Evolutionary conservation across 2,329 filamentous ascomycete genomes (phyloP).

Genomic region (Coleophoma eucalyptorum): DNA sequence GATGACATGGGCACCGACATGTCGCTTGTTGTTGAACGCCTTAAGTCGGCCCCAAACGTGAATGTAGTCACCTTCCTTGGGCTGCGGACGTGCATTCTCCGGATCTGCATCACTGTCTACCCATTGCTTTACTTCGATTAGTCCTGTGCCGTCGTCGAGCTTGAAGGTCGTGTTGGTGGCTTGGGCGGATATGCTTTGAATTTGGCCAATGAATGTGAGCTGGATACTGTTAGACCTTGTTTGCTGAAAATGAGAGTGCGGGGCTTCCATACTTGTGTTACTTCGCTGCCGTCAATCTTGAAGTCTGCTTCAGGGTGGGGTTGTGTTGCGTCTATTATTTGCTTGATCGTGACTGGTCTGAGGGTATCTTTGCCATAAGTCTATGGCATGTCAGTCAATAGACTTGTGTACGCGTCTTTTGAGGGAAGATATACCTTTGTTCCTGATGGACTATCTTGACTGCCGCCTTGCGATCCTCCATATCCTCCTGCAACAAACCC

Average conservation of each 20-base stretch:
- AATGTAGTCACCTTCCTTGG: slow-evolving; percentile 73
- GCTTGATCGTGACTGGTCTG: slow-evolving; percentile 92
- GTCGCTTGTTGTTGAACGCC: slow-evolving; percentile 77
- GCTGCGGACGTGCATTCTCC: slow-evolving; percentile 41
- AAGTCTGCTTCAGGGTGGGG: slow-evolving; percentile 73
- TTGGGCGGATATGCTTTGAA: slow-evolving; percentile 82
- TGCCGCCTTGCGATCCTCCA: slow-evolving; percentile 56
- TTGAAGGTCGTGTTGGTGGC: slow-evolving; percentile 89
- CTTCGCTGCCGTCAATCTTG: slow-evolving; percentile 72
- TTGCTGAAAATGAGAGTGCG: no score
- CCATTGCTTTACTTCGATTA: slow-evolving; percentile 89
- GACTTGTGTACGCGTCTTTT: not conserved
- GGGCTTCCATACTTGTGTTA: slow-evolving; percentile 48
- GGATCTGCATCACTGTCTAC: slow-evolving; percentile 43
- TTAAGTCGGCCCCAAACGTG: slow-evolving; percentile 84
- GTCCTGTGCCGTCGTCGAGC: slow-evolving; percentile 90
- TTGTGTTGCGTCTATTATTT: slow-evolving; percentile 79
- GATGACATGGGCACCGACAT: slow-evolving; percentile 77
- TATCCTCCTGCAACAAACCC: slow-evolving; percentile 47
- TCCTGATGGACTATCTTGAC: slow-evolving; percentile 42
- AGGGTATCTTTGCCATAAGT: slow-evolving; percentile 76
- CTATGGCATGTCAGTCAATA: slow-evolving; percentile 4
- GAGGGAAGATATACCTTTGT: slow-evolving; percentile 37
- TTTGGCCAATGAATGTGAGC: slow-evolving; percentile 85
- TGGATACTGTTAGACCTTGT: slow-evolving; percentile 31